Conservation (phyloP, 1,284 basidiomycete species). For the Leccinum pachyderme region DNA sequence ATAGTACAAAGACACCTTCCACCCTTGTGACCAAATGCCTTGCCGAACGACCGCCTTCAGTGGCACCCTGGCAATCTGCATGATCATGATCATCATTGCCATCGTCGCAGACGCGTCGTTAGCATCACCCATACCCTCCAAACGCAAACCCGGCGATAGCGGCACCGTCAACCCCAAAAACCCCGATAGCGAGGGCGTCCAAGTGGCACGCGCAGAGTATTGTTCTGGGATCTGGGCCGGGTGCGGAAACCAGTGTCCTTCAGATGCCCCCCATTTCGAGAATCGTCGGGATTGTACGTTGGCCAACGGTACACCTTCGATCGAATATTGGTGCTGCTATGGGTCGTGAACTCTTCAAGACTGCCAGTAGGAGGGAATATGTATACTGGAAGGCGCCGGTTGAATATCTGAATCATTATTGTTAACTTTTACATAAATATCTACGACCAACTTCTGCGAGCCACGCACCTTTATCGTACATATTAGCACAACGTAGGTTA, state of each 20-base stretch:
- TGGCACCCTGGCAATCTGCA: neutral
- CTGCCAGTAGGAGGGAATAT: neutral
- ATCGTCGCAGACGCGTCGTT: neutral
- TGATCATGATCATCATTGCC: neutral
- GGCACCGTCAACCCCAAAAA: neutral
- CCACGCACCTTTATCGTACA: neutral
- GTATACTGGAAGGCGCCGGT: neutral
- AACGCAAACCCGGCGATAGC: neutral
- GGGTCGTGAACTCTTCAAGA: neutral
- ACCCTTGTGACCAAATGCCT: neutral
- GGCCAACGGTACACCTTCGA: neutral
- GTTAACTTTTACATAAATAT: neutral
- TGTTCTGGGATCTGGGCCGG: slow-evolving; percentile 14
- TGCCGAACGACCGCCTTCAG: neutral
- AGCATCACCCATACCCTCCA: neutral
- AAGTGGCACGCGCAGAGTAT: neutral
- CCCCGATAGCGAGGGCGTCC: neutral
- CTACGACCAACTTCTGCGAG: neutral
- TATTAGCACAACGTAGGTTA: neutral
- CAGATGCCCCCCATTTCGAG: slow-evolving; percentile 13
- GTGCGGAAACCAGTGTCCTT: slow-evolving; percentile 12
- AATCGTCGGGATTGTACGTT: slow-evolving; percentile 12
- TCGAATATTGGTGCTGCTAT: slow-evolving; percentile 25
- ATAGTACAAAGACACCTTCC: neutral
- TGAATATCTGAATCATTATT: neutral